Percentiles rank a stretch among this genome's conserved stretches.
These are phyloP conservation scores for Eucalyptus lansdowneana DNA, from an alignment of 345 rosid species.

Conservation along the genomic window DNA sequence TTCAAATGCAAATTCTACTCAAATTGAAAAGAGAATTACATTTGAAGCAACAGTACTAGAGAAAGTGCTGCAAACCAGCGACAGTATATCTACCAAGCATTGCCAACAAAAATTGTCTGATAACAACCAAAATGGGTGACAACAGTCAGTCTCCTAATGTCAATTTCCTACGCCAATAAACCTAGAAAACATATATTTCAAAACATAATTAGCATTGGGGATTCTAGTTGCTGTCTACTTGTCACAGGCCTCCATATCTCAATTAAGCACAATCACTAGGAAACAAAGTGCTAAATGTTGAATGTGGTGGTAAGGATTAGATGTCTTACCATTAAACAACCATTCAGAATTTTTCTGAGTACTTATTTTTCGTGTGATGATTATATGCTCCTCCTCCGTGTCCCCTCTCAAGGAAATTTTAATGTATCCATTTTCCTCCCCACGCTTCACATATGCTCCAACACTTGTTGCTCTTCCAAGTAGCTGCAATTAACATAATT, in stretches of 20 bases:
- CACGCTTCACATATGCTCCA: constrained; percentile 92
- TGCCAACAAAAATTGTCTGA: background rate
- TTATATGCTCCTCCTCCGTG: constrained; percentile 31
- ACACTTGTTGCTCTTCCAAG: constrained; percentile 84
- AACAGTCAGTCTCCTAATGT: background rate
- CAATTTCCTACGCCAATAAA: background rate
- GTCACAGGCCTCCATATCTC: background rate
- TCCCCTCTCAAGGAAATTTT: constrained; percentile 73
- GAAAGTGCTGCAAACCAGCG: background rate
- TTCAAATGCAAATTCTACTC: background rate
- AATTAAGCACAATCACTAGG: background rate
- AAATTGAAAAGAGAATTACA: background rate
- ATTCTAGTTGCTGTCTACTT: background rate
- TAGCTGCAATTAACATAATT: constrained; percentile 30
- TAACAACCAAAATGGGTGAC: background rate
- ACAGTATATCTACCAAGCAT: background rate
- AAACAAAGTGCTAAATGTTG: background rate
- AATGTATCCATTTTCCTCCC: constrained; percentile 64
- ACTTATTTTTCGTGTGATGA: constrained; percentile 62
- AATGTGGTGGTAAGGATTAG: background rate
- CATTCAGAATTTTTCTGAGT: constrained; percentile 84
- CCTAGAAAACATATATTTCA: background rate
- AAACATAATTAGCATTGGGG: background rate
- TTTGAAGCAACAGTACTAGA: background rate
- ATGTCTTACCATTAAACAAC: constrained; percentile 59